These are phyloP conservation scores for Rhododendron ferrugineum DNA, from an alignment of 148 eudicot genomes.

Conservation along the genomic window DNA sequence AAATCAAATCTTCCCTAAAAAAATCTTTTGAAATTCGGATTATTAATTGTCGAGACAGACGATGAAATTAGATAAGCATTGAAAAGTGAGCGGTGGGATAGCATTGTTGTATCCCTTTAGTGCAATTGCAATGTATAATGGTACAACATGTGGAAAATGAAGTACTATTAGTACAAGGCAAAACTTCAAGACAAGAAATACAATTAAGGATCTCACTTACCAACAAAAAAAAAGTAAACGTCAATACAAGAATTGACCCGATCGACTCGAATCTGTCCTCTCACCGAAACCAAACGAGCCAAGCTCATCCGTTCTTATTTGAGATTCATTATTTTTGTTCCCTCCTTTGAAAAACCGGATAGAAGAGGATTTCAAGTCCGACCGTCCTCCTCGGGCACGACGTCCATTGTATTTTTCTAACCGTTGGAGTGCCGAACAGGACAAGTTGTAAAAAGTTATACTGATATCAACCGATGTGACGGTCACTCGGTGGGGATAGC, in stretches of 20 bases:
- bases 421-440: too few relatives aligned
- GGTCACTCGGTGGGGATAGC: not conserved
- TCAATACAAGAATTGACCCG: not conserved
- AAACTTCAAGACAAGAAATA: not conserved
- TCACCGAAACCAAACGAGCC: not conserved
- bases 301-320: not conserved
- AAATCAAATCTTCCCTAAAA: too few relatives aligned
- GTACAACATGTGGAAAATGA: not conserved
- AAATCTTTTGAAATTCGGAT: too few relatives aligned
- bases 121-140: not conserved
- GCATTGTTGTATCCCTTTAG: not conserved
- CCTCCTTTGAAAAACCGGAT: not conserved
- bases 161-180: not conserved
- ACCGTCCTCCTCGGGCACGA: not conserved
- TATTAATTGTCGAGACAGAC: too few relatives aligned
- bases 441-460: too few relatives aligned
- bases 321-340: not conserved
- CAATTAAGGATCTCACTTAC: not conserved
- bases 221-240: not conserved
- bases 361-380: not conserved
- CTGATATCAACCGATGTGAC: not conserved
- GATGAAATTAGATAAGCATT: too few relatives aligned
- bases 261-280: not conserved
- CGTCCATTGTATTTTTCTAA: not conserved
- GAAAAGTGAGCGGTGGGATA: too few relatives aligned